Base-by-base conservation (phyloP, 2,329 filamentous ascomycete species). In the Daldinia eschscholtzii region DNA sequence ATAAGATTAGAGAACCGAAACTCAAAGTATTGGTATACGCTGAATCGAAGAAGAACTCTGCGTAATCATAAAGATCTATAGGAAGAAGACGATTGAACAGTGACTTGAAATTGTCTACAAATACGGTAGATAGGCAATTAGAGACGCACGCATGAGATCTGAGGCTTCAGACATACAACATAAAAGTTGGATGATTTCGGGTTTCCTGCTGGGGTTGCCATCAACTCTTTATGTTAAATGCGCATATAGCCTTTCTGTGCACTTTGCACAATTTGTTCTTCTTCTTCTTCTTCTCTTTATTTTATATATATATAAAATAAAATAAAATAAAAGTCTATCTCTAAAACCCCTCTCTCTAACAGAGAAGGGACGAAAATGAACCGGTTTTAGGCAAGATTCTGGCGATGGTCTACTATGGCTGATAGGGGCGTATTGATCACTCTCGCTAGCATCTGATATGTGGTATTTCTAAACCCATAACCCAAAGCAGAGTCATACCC, bases 401-500 rank as follows among this genome's bases (percentile, higher is more conserved):
- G 28, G 9, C n/a, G 6, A 35, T 20, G 5, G 4, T 2, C 5
- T 53, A 23, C 20, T 53, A 20, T 10, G 6, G n/a, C 5, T 9
- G 28, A 53, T 35, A 53, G 28, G 30, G 26, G 9, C 23, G 6
- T 28, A 48, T 46, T 6, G 10, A 26, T 26, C 20, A 46, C 18
- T 6, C 9, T 53, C 48, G n/a, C 18, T 33, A 6, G 48, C 6
- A 12, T 53, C 42, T 26, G 9, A 20, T 18, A 35, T 35, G 28
- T 41, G 35, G 20, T 39, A 52, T 42, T 60, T 57, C 50, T 30
- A n/a, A 53, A 37, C 37, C 52, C 20, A 42, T 53, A 67, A 59
- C 39, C 44, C 39, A 7, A 18, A 50, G 26, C 26, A 50, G 23
- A 50, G 15, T 10, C 10, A 46, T 46, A 7, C 20, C 20, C 2